phyloP scores from a whole-genome alignment of 169 alveolate genomes.

The Eimeria mitis region DNA sequence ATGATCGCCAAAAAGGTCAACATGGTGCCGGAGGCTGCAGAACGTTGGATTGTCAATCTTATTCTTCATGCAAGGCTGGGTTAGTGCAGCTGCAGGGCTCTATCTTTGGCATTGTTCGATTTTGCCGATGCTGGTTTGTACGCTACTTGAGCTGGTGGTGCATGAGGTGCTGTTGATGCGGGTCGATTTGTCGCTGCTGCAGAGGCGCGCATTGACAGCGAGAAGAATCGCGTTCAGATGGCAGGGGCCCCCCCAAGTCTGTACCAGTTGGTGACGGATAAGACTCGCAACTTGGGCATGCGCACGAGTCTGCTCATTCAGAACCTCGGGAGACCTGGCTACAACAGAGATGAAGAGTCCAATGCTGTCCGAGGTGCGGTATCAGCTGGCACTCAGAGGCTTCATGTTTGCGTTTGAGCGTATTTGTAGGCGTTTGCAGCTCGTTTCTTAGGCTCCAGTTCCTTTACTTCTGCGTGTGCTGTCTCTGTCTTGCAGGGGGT shows the following conservation, averaged over 20 bases:
- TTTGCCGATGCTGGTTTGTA: not conserved
- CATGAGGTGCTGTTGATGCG: not conserved
- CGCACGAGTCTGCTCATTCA: slow-evolving; percentile 79
- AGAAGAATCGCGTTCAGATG: slow-evolving; percentile 94
- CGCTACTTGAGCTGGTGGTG: not conserved
- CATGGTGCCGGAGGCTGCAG: slow-evolving; percentile 93
- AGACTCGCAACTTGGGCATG: slow-evolving; percentile 79
- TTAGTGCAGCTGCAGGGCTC: not conserved
- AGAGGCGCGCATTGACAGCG: slow-evolving; percentile 96
- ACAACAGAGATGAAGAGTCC: slow-evolving; percentile 64
- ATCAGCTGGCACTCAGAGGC: not conserved
- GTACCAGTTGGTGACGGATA: slow-evolving; percentile 90
- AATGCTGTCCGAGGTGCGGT: slow-evolving; percentile 37
- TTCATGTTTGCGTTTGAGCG: not conserved
- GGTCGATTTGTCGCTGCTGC: not conserved
- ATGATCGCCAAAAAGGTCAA: slow-evolving; percentile 93
- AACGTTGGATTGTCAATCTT: slow-evolving; percentile 95
- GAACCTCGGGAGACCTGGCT: slow-evolving; percentile 74
- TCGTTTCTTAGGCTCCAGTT: not conserved
- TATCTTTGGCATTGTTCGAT: no score
- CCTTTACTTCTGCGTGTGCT: not conserved
- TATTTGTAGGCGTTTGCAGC: not conserved
- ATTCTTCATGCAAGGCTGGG: slow-evolving; percentile 90
- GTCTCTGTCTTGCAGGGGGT: slow-evolving; percentile 25
- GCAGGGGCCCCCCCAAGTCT: slow-evolving; percentile 92